Conservation (phyloP, 1,284 basidiomycete species). For the Ceratobasidium sp. region DNA sequence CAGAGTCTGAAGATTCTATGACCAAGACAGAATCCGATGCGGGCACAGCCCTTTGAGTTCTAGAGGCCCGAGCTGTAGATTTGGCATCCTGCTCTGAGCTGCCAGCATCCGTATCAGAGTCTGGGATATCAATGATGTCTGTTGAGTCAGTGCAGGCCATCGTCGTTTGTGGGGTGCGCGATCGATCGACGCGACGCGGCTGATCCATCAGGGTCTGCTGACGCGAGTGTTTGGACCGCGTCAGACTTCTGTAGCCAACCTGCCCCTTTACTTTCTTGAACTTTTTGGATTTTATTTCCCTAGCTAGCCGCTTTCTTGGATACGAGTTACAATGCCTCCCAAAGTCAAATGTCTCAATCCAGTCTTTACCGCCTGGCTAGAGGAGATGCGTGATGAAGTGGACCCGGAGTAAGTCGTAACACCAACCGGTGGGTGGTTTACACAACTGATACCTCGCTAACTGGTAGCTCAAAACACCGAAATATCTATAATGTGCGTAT, state of each 20-base stretch:
- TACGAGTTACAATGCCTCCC: neutral
- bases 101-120: neutral
- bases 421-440: neutral
- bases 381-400: constrained; percentile 35
- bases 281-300: neutral
- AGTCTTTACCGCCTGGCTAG: constrained; percentile 23
- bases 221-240: constrained; percentile 8
- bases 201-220: constrained; percentile 19
- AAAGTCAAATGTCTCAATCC: constrained; percentile 31
- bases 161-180: neutral
- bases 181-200: constrained; percentile 24
- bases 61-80: neutral
- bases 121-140: constrained; percentile 34
- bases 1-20: constrained; percentile 34
- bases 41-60: neutral
- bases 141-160: neutral
- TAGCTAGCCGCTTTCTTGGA: too few species aligned
- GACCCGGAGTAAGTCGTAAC: constrained; percentile 29
- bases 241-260: neutral
- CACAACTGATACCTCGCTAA: neutral
- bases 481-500: constrained; percentile 18
- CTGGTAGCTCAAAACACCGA: constrained; percentile 14
- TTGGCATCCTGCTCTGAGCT: neutral
- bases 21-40: constrained; percentile 10
- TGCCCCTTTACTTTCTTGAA: neutral